phyloP scores from a whole-genome alignment of 2,329 filamentous ascomycete species.

The Penicillium palitans region DNA sequence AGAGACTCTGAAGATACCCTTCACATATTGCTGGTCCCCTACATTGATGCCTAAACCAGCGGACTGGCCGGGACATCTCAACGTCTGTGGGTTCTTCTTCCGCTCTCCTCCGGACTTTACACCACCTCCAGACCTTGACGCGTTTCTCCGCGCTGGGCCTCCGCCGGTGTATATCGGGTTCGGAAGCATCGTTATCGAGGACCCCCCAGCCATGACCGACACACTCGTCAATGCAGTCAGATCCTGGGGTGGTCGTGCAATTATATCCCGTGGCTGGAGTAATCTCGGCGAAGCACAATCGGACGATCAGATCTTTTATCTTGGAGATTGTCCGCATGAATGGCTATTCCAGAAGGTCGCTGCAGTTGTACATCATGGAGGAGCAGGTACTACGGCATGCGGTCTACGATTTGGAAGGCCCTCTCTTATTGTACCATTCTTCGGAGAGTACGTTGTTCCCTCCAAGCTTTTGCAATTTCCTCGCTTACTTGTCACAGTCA shows the following conservation, averaged over 20 bases:
- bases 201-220: conserved; percentile 46
- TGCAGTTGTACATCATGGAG: conserved; percentile 58
- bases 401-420: conserved; percentile 53
- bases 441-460: conserved; percentile 43
- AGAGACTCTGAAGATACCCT: conserved; percentile 36
- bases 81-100: conserved; percentile 49
- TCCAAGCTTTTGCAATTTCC: rapidly evolving
- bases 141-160: conserved; percentile 48
- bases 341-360: conserved; percentile 59
- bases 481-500: conserved; percentile 32
- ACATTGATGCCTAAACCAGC: conserved; percentile 36
- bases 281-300: conserved; percentile 40
- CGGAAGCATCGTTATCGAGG: conserved; percentile 55
- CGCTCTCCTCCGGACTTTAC: conserved; percentile 32
- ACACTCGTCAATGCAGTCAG: conserved; percentile 50
- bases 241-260: conserved; percentile 50
- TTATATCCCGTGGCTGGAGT: conserved; percentile 57
- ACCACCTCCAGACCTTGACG: conserved; percentile 39
- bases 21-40: conserved; percentile 46
- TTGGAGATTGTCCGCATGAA: conserved; percentile 57
- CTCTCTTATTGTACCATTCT: conserved; percentile 57
- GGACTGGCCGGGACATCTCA: conserved; percentile 35
- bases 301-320: conserved; percentile 44
- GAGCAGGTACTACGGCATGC: conserved; percentile 57
- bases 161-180: conserved; percentile 57